phyloP scores from a whole-genome alignment of 805 yeast species.

The Ogataea ganodermae region DNA sequence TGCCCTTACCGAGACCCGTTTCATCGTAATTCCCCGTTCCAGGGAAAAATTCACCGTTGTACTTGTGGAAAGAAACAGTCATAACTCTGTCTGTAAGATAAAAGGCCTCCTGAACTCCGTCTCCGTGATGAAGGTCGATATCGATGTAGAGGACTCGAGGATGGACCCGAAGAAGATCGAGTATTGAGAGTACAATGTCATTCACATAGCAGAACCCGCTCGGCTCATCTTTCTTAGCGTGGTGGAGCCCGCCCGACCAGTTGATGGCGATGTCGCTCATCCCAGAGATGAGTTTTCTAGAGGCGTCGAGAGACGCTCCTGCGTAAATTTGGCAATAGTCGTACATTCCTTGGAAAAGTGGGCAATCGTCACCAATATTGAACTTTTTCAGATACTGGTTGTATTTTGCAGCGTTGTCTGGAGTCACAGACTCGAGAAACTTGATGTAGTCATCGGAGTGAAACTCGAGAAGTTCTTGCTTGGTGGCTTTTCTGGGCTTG shows the following conservation, averaged over 20 bases:
- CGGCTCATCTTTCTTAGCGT: constrained; percentile 93
- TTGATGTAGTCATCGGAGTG: constrained; percentile 87
- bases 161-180: constrained; percentile 82
- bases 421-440: constrained; percentile 74
- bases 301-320: constrained; percentile 94
- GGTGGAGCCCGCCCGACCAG: constrained; percentile 97
- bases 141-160: constrained; percentile 93
- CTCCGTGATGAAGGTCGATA: constrained; percentile 95
- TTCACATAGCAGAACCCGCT: constrained; percentile 94
- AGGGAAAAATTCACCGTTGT: constrained; percentile 92
- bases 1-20: constrained; percentile 85
- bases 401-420: constrained; percentile 65
- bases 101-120: constrained; percentile 97
- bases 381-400: constrained; percentile 63
- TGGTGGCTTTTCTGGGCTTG: constrained; percentile 79
- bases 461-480: constrained; percentile 75
- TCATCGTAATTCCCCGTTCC: constrained; percentile 95
- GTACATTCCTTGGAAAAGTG: constrained; percentile 92
- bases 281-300: constrained; percentile 79
- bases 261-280: constrained; percentile 93
- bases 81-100: constrained; percentile 92
- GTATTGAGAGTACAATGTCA: constrained; percentile 87
- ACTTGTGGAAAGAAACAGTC: constrained; percentile 96
- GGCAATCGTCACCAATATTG: constrained; percentile 93
- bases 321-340: constrained; percentile 87